Percentiles rank a stretch among this genome's conserved stretches.
Conservation (phyloP, 495 filamentous ascomycete genomes). For the Melanomma pulvis-pyrius region DNA sequence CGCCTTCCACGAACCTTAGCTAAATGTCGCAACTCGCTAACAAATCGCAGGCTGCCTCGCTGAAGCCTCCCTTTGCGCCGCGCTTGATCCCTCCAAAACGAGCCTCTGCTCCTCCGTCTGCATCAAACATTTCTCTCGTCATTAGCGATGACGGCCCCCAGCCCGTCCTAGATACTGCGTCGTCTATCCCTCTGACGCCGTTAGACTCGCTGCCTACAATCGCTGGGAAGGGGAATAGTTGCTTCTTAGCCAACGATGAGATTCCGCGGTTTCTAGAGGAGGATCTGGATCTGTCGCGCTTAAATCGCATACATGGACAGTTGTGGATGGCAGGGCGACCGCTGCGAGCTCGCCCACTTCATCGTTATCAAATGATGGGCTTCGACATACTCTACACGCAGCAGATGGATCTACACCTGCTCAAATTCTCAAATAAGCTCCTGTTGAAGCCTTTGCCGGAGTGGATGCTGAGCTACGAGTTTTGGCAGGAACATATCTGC, state of each 20-base stretch:
- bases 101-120: background rate
- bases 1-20: background rate
- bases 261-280: constrained; percentile 26
- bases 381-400: constrained; percentile 32
- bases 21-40: background rate
- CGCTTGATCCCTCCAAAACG: constrained; percentile 22
- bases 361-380: constrained; percentile 37
- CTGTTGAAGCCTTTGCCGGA: constrained; percentile 37
- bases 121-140: background rate
- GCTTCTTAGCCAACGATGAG: constrained; percentile 16
- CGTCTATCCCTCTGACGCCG: constrained; percentile 8
- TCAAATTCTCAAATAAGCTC: constrained; percentile 31
- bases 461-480: constrained; percentile 28
- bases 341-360: constrained; percentile 33
- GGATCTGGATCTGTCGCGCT: constrained; percentile 32
- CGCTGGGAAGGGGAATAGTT: background rate
- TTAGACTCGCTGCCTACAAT: constrained; percentile 36
- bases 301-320: constrained; percentile 34
- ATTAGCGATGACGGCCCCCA: constrained; percentile 9
- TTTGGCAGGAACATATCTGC: constrained; percentile 36
- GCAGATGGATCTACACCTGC: constrained; percentile 38
- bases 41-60: background rate
- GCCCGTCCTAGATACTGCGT: background rate
- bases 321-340: constrained; percentile 40
- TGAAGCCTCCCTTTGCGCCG: constrained; percentile 23